A percentile compares a stretch with the other conserved stretches of the same genome.
Conservation (phyloP, 2,329 filamentous ascomycete species). For the Penicillium digitatum region DNA sequence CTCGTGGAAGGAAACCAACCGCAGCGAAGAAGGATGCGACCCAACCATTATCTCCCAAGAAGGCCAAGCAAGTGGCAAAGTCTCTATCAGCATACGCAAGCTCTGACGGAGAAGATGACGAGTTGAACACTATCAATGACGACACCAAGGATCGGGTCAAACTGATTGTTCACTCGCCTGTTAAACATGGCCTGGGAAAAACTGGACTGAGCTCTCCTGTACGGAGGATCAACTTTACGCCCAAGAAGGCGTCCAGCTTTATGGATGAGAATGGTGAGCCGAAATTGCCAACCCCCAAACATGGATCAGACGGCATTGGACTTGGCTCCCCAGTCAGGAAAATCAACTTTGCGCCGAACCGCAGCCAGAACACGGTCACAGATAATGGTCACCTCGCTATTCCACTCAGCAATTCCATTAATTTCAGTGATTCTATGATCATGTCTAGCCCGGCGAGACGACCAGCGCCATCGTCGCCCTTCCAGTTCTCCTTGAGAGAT, state of each 20-base stretch:
- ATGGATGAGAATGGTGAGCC: conserved; percentile 36
- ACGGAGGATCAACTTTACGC: conserved; percentile 32
- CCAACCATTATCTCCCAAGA: conserved; percentile 48
- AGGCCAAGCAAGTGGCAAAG: conserved; percentile 46
- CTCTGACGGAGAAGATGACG: conserved; percentile 44
- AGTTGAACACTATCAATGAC: conserved; percentile 38
- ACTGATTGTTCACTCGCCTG: conserved; percentile 34
- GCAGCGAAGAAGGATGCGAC: conserved; percentile 28
- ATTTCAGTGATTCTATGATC: conserved; percentile 33
- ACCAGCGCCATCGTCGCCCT: conserved; percentile 41
- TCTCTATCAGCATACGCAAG: conserved; percentile 34
- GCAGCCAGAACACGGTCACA: conserved; percentile 9
- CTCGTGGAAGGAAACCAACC: conserved; percentile 33
- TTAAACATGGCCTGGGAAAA: conserved; percentile 28
- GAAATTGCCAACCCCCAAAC: conserved; percentile 23
- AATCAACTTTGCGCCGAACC: conserved; percentile 34
- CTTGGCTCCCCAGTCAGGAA: conserved; percentile 37
- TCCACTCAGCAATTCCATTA: conserved; percentile 26
- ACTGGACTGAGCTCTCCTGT: conserved; percentile 34
- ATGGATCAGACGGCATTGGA: conserved; percentile 19
- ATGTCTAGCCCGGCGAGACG: conserved; percentile 46
- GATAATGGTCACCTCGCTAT: conserved; percentile 25
- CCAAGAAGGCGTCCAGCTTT: conserved; percentile 23
- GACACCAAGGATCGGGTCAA: conserved; percentile 25
- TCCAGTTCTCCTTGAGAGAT: conserved; percentile 41